A percentile compares a stretch with the other conserved stretches of the same genome.
These are phyloP conservation scores for Penicillium psychrofluorescens DNA, from an alignment of 495 filamentous ascomycete genomes.

Conservation along the genomic window DNA sequence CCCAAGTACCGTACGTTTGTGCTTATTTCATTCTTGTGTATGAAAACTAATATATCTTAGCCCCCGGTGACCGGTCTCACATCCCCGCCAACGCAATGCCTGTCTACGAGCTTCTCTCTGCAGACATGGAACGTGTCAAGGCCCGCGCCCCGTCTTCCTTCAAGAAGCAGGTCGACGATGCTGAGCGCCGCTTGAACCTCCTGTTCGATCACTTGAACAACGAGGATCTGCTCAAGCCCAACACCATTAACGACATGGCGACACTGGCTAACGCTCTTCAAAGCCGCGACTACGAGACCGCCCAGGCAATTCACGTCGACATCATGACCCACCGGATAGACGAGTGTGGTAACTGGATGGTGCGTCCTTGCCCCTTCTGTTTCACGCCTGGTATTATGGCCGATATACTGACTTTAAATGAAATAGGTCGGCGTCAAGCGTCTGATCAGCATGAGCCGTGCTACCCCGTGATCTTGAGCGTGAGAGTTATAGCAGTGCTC, in stretches of 20 bases:
- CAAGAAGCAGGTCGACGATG: conserved; percentile 81
- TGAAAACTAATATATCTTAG: conserved; percentile 25
- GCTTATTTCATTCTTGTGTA: not conserved
- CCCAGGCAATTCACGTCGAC: conserved; percentile 67
- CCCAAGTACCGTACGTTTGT: conserved; percentile 62
- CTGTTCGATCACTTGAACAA: conserved; percentile 97
- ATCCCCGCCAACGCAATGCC: conserved; percentile 69
- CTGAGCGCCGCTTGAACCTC: conserved; percentile 81
- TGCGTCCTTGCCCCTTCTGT: conserved; percentile 37
- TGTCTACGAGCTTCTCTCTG: conserved; percentile 71
- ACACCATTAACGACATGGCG: conserved; percentile 66
- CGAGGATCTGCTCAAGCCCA: conserved; percentile 74
- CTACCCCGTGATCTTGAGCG: conserved; percentile 43
- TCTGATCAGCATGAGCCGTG: conserved; percentile 84
- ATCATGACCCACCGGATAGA: conserved; percentile 75
- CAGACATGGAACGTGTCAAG: conserved; percentile 84
- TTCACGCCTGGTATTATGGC: not conserved
- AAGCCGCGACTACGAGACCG: conserved; percentile 66
- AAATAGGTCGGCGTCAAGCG: conserved; percentile 81
- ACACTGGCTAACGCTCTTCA: conserved; percentile 63
- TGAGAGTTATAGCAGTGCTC: too few species aligned
- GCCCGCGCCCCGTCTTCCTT: conserved; percentile 72
- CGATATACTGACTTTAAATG: conserved; percentile 6
- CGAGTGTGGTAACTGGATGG: conserved; percentile 95
- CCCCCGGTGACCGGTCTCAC: conserved; percentile 81